These are phyloP conservation scores for Suhomyces bolitotheri DNA, from an alignment of 1,139 yeast genomes.

Conservation along the genomic window DNA sequence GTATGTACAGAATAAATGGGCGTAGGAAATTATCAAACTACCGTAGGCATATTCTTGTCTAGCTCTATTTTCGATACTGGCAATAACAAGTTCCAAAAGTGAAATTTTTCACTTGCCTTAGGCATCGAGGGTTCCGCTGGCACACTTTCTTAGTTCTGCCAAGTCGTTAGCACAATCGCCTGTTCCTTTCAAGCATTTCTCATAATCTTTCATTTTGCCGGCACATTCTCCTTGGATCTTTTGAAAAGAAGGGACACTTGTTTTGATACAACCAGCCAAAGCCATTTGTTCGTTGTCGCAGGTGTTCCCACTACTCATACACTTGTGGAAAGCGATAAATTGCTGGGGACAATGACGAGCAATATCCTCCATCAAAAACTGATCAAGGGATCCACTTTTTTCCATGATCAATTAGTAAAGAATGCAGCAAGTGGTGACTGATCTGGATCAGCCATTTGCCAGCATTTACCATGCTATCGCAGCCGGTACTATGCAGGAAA, in stretches of 20 bases:
- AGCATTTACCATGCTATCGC: too few relatives aligned
- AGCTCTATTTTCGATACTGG: too few relatives aligned
- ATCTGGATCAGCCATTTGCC: too few relatives aligned
- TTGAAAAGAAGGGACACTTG: constrained; percentile 63
- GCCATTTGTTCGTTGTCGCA: constrained; percentile 54
- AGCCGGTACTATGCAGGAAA: too few relatives aligned
- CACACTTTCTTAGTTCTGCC: constrained; percentile 38
- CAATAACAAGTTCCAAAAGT: too few relatives aligned
- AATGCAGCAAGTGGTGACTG: too few relatives aligned
- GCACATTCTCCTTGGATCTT: constrained; percentile 61
- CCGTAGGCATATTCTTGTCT: too few relatives aligned
- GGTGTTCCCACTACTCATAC: constrained; percentile 49
- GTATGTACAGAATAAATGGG: constrained; percentile 3
- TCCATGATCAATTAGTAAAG: too few relatives aligned
- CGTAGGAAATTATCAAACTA: too few relatives aligned
- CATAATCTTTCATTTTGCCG: constrained; percentile 56
- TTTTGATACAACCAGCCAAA: constrained; percentile 57
- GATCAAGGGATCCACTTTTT: constrained; percentile 41
- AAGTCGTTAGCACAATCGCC: constrained; percentile 30
- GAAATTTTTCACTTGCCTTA: background rate
- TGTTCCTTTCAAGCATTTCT: constrained; percentile 51
- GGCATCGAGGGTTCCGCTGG: constrained; percentile 16
- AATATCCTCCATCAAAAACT: constrained; percentile 57
- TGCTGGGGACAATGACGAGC: constrained; percentile 67
- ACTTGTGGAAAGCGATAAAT: constrained; percentile 64